Conservation (phyloP, 2,329 filamentous ascomycete genomes). For the Teratosphaeria zuluensis region DNA sequence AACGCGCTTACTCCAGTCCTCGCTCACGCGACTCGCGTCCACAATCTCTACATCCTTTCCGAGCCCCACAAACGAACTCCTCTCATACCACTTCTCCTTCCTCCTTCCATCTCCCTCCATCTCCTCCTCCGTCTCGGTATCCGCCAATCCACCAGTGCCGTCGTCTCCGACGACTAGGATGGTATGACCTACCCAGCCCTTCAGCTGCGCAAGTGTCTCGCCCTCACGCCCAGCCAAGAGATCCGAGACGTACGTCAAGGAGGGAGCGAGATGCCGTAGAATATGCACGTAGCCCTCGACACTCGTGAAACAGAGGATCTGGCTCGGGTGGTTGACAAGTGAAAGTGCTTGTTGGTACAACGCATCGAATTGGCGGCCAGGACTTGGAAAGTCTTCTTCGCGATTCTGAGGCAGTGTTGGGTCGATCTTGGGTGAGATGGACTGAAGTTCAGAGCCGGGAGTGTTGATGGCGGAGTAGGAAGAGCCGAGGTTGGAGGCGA, state of each 20-base stretch:
- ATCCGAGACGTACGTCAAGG: constrained; percentile 77
- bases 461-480: constrained; percentile 78
- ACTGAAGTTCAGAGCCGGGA: constrained; percentile 50
- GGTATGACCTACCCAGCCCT: constrained; percentile 53
- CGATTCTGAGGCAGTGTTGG: constrained; percentile 11
- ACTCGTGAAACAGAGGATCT: constrained; percentile 82
- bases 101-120: constrained; percentile 37
- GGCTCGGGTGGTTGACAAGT: constrained; percentile 74
- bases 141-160: constrained; percentile 68
- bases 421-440: constrained; percentile 33
- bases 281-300: constrained; percentile 77
- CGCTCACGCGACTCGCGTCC: constrained; percentile 68
- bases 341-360: constrained; percentile 69
- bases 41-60: constrained; percentile 84
- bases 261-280: constrained; percentile 73
- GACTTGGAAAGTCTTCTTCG: constrained; percentile 5
- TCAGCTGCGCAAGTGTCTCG: constrained; percentile 57
- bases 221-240: constrained; percentile 59
- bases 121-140: constrained; percentile 56
- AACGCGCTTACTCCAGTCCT: constrained; percentile 78
- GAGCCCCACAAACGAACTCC: constrained; percentile 69
- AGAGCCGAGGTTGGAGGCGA: constrained; percentile 58
- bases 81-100: constrained; percentile 61
- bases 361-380: constrained; percentile 58
- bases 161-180: constrained; percentile 58